Evolutionary conservation across 371 early-diverging fungal species (phyloP).

Genomic region (Mucor circinelloides): DNA sequence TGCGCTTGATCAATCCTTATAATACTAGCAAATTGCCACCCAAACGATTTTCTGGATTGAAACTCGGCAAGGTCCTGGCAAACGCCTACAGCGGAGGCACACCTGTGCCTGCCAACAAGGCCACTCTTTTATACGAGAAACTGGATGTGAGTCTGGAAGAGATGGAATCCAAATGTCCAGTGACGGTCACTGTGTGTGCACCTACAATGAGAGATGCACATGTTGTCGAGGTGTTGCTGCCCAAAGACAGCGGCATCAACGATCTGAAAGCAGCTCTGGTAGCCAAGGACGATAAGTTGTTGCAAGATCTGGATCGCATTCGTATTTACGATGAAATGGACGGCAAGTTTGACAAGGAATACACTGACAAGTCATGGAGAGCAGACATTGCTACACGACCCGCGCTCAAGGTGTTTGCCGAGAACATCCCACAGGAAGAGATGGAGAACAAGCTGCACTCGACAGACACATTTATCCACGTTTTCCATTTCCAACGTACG

Average conservation of each 20-base stretch:
- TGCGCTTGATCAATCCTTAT: slow-evolving; percentile 34
- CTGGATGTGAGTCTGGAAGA: slow-evolving; percentile 79
- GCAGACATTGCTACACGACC: slow-evolving; percentile 4
- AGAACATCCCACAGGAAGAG: slow-evolving; percentile 69
- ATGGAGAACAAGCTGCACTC: slow-evolving; percentile 11
- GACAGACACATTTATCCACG: slow-evolving; percentile 52
- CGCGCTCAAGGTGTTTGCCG: slow-evolving; percentile 21
- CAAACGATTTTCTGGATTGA: slow-evolving; percentile 27
- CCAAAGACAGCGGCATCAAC: slow-evolving; percentile 26
- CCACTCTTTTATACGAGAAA: slow-evolving; percentile 76
- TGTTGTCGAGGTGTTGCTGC: slow-evolving; percentile 35
- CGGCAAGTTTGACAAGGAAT: slow-evolving; percentile 21
- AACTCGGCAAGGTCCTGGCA: slow-evolving; percentile 25
- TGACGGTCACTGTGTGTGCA: slow-evolving; percentile 63
- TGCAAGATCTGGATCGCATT: slow-evolving; percentile 7
- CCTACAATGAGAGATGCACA: slow-evolving; percentile 36
- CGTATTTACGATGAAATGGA: slow-evolving; percentile 26
- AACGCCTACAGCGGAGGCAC: not conserved
- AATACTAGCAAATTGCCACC: slow-evolving; percentile 13
- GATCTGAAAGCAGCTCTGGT: slow-evolving; percentile 26
- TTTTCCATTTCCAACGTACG: slow-evolving; percentile 80
- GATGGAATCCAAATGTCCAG: slow-evolving; percentile 74
- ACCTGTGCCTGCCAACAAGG: not conserved
- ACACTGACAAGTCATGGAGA: slow-evolving; percentile 17
- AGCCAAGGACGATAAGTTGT: slow-evolving; percentile 14